Conservation (phyloP, 345 rosid species). For the Crucihimalaya himalaica region DNA sequence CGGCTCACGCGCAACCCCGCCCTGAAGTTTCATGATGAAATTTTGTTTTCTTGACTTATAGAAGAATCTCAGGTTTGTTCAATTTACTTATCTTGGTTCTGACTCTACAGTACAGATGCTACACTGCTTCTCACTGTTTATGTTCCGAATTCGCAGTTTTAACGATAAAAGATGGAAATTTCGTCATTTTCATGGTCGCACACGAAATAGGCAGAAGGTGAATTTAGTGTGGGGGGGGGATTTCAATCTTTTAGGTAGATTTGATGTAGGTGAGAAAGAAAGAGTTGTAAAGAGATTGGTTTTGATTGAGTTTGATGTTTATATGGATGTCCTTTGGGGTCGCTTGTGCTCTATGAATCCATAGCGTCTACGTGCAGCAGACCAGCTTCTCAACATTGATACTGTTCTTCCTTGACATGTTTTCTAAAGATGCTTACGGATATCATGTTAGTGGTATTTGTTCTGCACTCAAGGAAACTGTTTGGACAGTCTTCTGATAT, state of each 20-base stretch:
- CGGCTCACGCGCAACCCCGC: no score
- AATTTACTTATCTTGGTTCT: no score
- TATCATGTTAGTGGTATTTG: neutral
- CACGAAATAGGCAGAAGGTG: no score
- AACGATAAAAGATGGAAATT: no score
- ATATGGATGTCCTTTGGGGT: neutral
- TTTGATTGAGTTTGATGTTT: neutral
- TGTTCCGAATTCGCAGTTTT: no score
- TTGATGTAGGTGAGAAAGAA: neutral
- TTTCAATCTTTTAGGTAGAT: neutral
- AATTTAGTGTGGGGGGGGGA: no score
- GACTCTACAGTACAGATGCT: no score
- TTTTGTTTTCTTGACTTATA: no score
- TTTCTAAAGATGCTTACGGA: neutral
- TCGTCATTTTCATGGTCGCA: no score
- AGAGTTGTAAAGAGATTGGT: neutral
- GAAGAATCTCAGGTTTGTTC: no score
- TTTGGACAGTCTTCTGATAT: slow-evolving; percentile 1
- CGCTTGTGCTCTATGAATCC: neutral
- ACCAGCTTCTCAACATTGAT: neutral
- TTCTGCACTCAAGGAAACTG: neutral
- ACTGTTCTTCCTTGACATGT: neutral
- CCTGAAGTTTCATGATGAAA: no score
- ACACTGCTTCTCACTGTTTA: no score
- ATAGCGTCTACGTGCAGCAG: neutral